Evolutionary conservation across 1,284 basidiomycete genomes (phyloP), one percentile per base, ranked within the genome.

Genomic region (Ganoderma boninense): DNA sequence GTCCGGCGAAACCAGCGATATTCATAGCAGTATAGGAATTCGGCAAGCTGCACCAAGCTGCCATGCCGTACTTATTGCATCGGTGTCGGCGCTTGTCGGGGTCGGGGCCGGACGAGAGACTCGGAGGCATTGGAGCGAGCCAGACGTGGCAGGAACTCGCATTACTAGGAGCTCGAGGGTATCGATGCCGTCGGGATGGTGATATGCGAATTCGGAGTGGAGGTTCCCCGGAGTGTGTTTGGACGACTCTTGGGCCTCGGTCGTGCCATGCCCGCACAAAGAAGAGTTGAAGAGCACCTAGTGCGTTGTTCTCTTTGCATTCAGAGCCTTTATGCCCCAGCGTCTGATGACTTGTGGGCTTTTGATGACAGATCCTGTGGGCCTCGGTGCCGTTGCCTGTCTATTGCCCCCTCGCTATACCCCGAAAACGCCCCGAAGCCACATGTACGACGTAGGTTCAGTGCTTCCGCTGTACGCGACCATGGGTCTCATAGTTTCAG

Each of bases 391-490:
- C 59, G 32, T 20, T 23, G 10, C 32, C 0, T 40, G 3, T 1
- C 5, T 60, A 60, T 40, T 60, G 56, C 56, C 35, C 56, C 56
- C 56, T 57, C 56, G 18, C 35, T n/a, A 57, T 7, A 57, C 35
- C 56, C 32, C 26, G 56, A 57, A 57, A 14, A 57, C 56, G 32
- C 23, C 10, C 59, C 59, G 59, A 60, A 42, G 59, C 35, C 38
- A 60, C 18, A 35, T 35, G n/a, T n/a, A n/a, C n/a, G n/a, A n/a
- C n/a, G 38, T 14, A 10, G 0, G 7, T 29, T 29, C 26, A 20
- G 54, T 1, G 4, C 2, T 42, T 14, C 20, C 38, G 35, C 40
- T n/a, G n/a, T 20, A 49, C 18, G 18, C 46, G n/a, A 40, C 29
- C 13, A 38, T 38, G 38, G 10, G 1, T 38, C 38, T 38, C 38